phyloP scores from a whole-genome alignment of 2,329 filamentous ascomycete genomes.

The Diaporthe aspalathi region DNA sequence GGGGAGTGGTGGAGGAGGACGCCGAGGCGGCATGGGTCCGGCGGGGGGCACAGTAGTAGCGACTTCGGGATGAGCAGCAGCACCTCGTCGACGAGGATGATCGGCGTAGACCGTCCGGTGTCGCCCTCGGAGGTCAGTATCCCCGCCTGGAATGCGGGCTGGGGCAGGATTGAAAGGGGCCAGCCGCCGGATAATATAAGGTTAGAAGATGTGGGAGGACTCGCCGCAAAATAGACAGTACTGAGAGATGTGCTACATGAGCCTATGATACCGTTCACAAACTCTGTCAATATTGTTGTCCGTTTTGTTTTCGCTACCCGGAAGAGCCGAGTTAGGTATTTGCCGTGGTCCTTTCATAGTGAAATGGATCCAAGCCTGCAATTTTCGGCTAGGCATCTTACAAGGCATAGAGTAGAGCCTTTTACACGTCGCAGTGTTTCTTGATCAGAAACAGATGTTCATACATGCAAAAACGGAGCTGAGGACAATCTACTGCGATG shows the following conservation, averaged over 20 bases:
- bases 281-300: neutral
- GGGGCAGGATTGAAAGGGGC: conserved; percentile 53
- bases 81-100: conserved; percentile 34
- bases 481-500: no score
- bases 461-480: no score
- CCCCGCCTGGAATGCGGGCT: conserved; percentile 54
- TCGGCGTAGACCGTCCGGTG: conserved; percentile 41
- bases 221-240: conserved; percentile 41
- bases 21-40: conserved; percentile 40
- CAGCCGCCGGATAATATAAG: conserved; percentile 49
- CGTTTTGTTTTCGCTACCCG: neutral
- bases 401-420: no score
- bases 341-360: neutral
- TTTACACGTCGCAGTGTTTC: neutral
- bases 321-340: neutral
- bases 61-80: conserved; percentile 35
- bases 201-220: conserved; percentile 52
- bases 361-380: neutral
- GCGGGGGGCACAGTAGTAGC: conserved; percentile 30
- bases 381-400: neutral
- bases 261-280: no score
- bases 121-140: conserved; percentile 43
- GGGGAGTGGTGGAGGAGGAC: conserved; percentile 40
- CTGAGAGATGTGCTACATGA: neutral
- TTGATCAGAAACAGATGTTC: no score